Evolutionary conservation across 345 rosid genomes (phyloP), one percentile per base, ranked within the genome.

Genomic region (Sonneratia caseolaris): DNA sequence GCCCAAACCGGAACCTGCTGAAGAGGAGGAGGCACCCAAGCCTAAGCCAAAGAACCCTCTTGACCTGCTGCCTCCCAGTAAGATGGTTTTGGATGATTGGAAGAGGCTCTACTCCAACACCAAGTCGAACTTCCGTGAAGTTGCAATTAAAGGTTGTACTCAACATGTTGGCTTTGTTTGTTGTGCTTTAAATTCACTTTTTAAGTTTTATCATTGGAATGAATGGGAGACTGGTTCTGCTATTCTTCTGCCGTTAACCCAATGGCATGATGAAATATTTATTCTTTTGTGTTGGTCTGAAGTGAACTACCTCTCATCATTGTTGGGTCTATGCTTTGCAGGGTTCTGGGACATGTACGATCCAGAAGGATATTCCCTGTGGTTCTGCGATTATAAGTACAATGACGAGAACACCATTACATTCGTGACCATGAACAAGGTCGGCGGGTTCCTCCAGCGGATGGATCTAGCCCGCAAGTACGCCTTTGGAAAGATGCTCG

Each of bases 291-390:
- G 51, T 11, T 69, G 21, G 51, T 13, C 51, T 13, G 51, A 47
- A 13, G 51, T 47, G 14, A 47, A 47, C 51, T 0, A 8, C 15
- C 14, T 47, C 15, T 47, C 8, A 2, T 47, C 51, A 15, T 42
- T 40, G 47, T 61, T 0, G 37, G 16, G 38, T 66, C n/a, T 10
- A 37, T 43, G 37, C 19, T 18, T 69, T 81, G 82, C 82, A 95
- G 99, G 99, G 64, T 95, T 95, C 86, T 95, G 99, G 99, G 99
- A 92, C 81, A 95, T 95, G 97, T 92, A 90, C 72, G 99, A 95
- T 79, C 92, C 97, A 0, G 97, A 95, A 84, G 99, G 99, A 40
- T 95, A 95, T 84, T 95, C 99, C 0, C 80, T 95, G 4, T 95
- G 99, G 99, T 92, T 95, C 82, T 95, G 97, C 47, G 92, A 95